A percentile compares a stretch with the other conserved stretches of the same genome.
Conservation (phyloP, 441 rosid genomes). For the Mallotus repandus region DNA sequence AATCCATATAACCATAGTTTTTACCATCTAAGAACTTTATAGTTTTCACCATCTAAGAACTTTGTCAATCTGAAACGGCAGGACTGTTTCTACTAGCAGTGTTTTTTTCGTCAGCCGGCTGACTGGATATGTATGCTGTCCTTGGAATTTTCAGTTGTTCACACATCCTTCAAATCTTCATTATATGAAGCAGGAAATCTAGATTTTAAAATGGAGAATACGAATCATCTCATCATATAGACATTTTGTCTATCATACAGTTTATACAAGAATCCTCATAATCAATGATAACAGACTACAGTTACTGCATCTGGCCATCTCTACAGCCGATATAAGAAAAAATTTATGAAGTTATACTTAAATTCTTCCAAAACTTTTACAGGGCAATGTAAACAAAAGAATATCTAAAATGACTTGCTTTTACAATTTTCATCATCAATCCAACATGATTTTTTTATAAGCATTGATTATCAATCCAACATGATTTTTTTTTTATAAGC, state of each 20-base stretch:
- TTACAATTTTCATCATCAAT: conserved; percentile 9
- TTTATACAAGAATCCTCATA: conserved; percentile 3
- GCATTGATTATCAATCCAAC: neutral
- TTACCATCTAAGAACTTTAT: neutral
- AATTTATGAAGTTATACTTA: neutral
- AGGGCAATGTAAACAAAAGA: conserved; percentile 3
- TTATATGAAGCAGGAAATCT: too few species aligned
- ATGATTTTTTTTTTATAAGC: neutral
- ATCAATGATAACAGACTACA: neutral
- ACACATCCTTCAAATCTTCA: neutral
- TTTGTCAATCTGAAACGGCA: neutral
- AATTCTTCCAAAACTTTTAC: neutral
- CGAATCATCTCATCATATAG: neutral
- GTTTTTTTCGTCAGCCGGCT: conserved; percentile 10
- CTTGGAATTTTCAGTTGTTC: neutral
- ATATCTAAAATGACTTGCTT: conserved; percentile 12
- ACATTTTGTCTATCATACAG: neutral
- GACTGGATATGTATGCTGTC: neutral
- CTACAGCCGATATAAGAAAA: neutral
- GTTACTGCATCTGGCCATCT: neutral
- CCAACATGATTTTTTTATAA: neutral
- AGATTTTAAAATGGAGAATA: neutral
- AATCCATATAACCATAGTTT: conserved; percentile 1
- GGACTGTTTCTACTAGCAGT: neutral
- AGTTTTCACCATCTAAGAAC: neutral